Evolutionary conservation across 2,329 filamentous ascomycete genomes (phyloP).

Genomic region (Aschersonia sp.): DNA sequence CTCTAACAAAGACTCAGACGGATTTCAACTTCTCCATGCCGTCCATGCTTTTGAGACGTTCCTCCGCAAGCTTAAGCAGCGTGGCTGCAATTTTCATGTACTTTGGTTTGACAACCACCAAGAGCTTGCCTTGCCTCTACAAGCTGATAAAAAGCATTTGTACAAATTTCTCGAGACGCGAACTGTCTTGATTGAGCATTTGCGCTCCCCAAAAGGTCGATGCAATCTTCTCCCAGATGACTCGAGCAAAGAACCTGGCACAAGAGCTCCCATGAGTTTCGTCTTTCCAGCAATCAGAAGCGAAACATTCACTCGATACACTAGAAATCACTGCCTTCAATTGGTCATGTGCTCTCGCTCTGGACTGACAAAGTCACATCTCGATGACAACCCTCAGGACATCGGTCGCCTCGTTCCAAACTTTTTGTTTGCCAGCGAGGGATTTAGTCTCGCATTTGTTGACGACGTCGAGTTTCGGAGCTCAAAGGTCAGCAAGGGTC

Average conservation of each 20-base stretch:
- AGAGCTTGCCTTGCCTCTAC: slow-evolving; percentile 40
- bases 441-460: slow-evolving; percentile 47
- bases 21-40: slow-evolving; percentile 59
- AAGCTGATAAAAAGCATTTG: slow-evolving; percentile 2
- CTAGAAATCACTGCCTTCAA: slow-evolving; percentile 38
- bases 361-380: background rate
- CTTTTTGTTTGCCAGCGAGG: slow-evolving; percentile 21
- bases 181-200: slow-evolving; percentile 49
- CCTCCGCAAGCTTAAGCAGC: slow-evolving; percentile 30
- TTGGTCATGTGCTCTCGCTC: slow-evolving; percentile 42
- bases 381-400: background rate
- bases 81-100: slow-evolving; percentile 58
- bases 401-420: background rate
- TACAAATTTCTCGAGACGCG: slow-evolving; percentile 48
- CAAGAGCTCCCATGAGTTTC: background rate
- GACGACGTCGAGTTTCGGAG: slow-evolving; percentile 41
- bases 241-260: slow-evolving; percentile 16
- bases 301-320: slow-evolving; percentile 37
- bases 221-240: background rate
- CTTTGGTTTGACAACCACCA: slow-evolving; percentile 49
- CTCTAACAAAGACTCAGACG: slow-evolving; percentile 20
- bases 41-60: slow-evolving; percentile 55
- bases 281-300: slow-evolving; percentile 22
- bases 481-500: background rate
- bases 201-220: background rate